Conservation (phyloP, 495 filamentous ascomycete genomes). For the Lophiostoma macrostomum region DNA sequence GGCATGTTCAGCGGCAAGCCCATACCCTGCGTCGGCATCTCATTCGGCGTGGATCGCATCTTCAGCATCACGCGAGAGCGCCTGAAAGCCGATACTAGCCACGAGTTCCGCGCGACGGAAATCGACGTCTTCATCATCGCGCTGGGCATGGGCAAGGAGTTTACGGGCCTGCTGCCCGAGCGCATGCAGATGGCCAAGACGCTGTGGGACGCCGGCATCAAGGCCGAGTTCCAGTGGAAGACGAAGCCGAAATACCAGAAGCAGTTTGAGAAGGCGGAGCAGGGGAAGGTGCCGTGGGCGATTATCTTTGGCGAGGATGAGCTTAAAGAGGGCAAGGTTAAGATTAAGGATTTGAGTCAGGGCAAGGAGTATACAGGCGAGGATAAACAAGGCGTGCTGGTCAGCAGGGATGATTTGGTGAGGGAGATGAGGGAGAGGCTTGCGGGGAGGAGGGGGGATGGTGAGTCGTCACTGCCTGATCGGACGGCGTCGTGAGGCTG, state of each 20-base stretch:
- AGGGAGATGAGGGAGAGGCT: constrained; percentile 57
- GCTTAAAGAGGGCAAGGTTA: constrained; percentile 67
- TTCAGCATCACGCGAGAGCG: constrained; percentile 84
- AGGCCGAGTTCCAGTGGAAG: constrained; percentile 77
- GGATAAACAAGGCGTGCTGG: constrained; percentile 79
- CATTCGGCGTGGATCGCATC: constrained; percentile 92
- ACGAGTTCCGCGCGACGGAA: constrained; percentile 62
- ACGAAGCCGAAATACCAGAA: constrained; percentile 72
- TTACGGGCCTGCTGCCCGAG: constrained; percentile 75
- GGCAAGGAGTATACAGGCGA: constrained; percentile 73
- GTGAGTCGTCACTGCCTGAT: constrained; percentile 14
- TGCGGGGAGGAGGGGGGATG: constrained; percentile 1
- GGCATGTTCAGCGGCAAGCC: constrained; percentile 89
- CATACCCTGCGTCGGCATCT: constrained; percentile 91
- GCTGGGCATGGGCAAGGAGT: constrained; percentile 83
- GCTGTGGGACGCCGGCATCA: constrained; percentile 78
- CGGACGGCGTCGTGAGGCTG: constrained; percentile 11
- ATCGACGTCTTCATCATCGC: constrained; percentile 91
- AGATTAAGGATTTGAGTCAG: constrained; percentile 81
- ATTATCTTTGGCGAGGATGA: constrained; percentile 82
- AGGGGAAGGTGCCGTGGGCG: constrained; percentile 66
- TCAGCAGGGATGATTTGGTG: constrained; percentile 59
- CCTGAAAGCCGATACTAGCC: constrained; percentile 53
- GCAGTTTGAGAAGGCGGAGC: constrained; percentile 79
- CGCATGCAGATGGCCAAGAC: constrained; percentile 70